Evolutionary conservation across 768 basidiomycete species (phyloP).

Genomic region (Leccinum rimulosum): DNA sequence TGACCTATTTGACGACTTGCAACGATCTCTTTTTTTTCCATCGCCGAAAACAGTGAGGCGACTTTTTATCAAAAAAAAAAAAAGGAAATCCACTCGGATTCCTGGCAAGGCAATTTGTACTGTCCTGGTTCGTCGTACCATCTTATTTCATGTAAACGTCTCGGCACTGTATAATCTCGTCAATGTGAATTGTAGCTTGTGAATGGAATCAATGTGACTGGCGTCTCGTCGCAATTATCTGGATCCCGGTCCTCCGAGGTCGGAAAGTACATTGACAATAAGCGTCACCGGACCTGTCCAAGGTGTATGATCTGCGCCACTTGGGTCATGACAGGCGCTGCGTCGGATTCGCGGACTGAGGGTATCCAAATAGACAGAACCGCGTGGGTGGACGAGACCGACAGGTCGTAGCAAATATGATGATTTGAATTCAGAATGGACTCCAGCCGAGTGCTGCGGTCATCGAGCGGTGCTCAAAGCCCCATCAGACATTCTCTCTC

Average conservation of each 20-base stretch:
- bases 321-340: not conserved
- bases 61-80: not conserved
- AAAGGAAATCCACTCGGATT: not conserved
- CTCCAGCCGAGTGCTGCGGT: not conserved
- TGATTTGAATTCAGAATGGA: not conserved
- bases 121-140: not conserved
- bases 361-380: not conserved
- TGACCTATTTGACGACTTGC: not conserved
- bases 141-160: no score
- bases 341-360: not conserved
- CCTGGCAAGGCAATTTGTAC: not conserved
- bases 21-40: not conserved
- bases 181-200: not conserved
- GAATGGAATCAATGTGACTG: not conserved
- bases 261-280: no score
- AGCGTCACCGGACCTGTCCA: not conserved
- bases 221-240: not conserved
- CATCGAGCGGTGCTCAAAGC: not conserved
- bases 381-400: not conserved
- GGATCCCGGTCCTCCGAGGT: not conserved
- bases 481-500: no score
- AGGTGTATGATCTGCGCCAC: not conserved
- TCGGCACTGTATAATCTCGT: not conserved
- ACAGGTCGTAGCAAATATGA: not conserved
- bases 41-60: not conserved